Base-by-base conservation (phyloP, 129 eudicot genomes). In the Pulicaria dysenterica region DNA sequence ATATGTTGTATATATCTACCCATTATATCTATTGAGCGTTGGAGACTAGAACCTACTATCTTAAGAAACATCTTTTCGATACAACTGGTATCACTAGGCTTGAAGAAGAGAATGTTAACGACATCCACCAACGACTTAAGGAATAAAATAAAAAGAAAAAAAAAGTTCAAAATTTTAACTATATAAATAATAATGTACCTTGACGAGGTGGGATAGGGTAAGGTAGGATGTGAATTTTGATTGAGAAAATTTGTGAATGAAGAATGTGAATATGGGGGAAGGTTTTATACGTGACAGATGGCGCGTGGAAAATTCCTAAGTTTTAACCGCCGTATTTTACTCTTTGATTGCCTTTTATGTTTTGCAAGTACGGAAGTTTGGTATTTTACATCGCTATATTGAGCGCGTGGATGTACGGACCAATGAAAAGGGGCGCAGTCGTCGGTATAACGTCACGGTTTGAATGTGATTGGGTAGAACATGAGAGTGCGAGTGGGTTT, bases 261-360 rank as follows among this genome's bases (percentile, higher is more conserved):
- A 54, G 19, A 16, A 37, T 37, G 54, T 69, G 43, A 14, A 53
- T 37, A 3, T 16, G 50, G 43, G 41, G 60, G 57, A 34, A 34
- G 51, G 11, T 55, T 67, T 56, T 55, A 76, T 76, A 76, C 69
- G 69, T 4, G 58, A 37, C 5, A 67, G 44, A 38, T 57, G 60
- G 80, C 61, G 74, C 80, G 80, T 67, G 74, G 11, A 44, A 45
- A 49, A 8, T 51, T 15, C 11, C 2, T 46, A 66, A 3, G 13
- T 54, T 65, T 67, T 76, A 76, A 76, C 80, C 51, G 69, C 80
- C 80, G 51, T 76, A 56, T 44, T 45, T 24, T 73, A 65, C 47
- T 56, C 46, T 11, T 73, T 16, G 40, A 10, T 61, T 62, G 15
- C 70, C 48, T 6, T 37, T 60, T 39, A 34, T 15, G 69, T 68